Base-by-base conservation (phyloP, 345 rosid species). In the Psidium guajava region DNA sequence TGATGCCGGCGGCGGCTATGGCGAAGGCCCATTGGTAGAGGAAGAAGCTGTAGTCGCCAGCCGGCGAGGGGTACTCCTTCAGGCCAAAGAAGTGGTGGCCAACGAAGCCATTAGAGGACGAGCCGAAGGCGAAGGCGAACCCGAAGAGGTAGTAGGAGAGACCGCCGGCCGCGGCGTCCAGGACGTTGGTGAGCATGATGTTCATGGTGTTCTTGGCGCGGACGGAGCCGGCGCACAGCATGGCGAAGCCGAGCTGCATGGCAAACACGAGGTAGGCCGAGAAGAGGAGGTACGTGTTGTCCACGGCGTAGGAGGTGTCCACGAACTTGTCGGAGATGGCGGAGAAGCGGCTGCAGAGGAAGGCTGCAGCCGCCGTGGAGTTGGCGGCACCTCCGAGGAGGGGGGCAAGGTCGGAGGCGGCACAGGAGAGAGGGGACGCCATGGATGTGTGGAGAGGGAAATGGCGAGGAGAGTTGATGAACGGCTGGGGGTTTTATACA, bases 1-100 rank as follows among this genome's bases (percentile, higher is more conserved):
- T 94, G 88, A 92, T 94, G 5, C 92, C 91, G 6, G 91, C 92
- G 22, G 92, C 91, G 5, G 91, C 92, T 25, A 91, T 91, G 11
- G 96, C 96, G n/a, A 94, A 93, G 15, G 94, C 91, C 96, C 94
- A 94, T 40, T 93, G 96, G 85, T 86, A 94, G 22, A 94, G 91
- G 85, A 94, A 94, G 77, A 81, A 87, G 55, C 93, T 92, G 87
- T 94, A 94, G 52, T 94, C 94, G 51, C 56, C 75, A 1, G n/a
- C 58, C 11, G 61, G 88, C 21, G 85, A 55, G 16, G 88, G 88
- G 57, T 44, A 86, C 12, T 83, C 85, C 82, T 49, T 86, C 42
- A 86, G 83, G 85, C 88, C 88, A 27, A 86, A 86, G 85, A 83
- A 86, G 80, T 86, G 88, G 75, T 82, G 82, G 21, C 88, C 88